A percentile compares a stretch with the other conserved stretches of the same genome.
Evolutionary conservation across 2,329 filamentous ascomycete species (phyloP).

Genomic region (Berkeleyomyces basicola): DNA sequence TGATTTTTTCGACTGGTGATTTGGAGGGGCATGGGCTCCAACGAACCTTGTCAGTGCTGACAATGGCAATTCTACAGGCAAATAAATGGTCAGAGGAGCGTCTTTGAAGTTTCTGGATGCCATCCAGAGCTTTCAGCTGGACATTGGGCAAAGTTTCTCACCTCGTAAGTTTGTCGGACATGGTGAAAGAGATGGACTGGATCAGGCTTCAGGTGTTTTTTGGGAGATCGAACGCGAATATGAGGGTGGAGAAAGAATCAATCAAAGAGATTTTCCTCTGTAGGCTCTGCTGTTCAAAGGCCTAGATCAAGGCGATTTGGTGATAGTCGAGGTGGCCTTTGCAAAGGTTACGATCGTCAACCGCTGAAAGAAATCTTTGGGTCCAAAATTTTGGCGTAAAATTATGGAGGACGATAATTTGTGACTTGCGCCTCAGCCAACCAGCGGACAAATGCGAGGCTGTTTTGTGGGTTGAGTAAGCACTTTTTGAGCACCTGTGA

Average conservation of each 20-base stretch:
- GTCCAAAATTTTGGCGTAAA: neutral
- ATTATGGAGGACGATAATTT: conserved; percentile 1
- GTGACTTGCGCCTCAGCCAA: neutral
- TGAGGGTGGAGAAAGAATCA: neutral
- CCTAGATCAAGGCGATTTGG: neutral
- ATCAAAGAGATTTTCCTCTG: neutral
- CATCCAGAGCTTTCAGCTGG: neutral
- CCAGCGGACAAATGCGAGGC: neutral
- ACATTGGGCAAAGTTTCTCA: conserved; percentile 29
- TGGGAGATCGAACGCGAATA: neutral
- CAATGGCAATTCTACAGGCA: conserved; percentile 74
- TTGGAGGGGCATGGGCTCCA: conserved; percentile 16
- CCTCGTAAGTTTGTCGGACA: conserved; percentile 93
- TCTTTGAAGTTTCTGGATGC: neutral
- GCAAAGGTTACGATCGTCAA: neutral
- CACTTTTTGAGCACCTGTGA: conserved; percentile 25
- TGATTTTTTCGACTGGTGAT: neutral
- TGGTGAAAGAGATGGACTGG: conserved; percentile 25
- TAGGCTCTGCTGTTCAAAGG: neutral
- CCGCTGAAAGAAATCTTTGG: conserved; percentile 1
- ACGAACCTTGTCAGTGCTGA: conserved; percentile 90
- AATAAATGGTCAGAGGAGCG: conserved; percentile 5
- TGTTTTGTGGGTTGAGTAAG: conserved; percentile 20
- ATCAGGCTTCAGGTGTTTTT: neutral
- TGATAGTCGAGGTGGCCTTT: neutral